Evolutionary conservation across 441 rosid species (phyloP), one percentile per base, ranked within the genome.

Genomic region (Croton setiger): DNA sequence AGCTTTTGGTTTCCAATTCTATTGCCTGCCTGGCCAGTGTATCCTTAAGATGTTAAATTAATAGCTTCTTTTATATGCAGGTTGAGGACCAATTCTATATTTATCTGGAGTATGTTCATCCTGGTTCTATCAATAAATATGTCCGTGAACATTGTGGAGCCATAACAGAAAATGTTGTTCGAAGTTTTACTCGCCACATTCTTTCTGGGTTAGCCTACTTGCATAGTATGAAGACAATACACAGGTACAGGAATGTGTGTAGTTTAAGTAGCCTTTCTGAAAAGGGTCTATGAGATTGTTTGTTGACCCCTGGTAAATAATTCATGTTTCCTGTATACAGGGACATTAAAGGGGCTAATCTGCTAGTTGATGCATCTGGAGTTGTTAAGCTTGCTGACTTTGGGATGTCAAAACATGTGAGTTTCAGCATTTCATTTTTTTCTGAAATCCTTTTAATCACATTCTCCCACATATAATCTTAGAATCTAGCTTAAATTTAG

Each of bases 301-400:
- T 63, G 31, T 58, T 65, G 31, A 27, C 31, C 31, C 58, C 52
- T 71, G 43, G 27, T 51, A 59, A 64, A 17, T 9, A 65, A 7
- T 39, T 61, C 54, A 15, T 65, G 68, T 44, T 69, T 41, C 54
- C 70, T 65, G 58, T 70, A 68, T 70, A 47, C 60, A 94, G 99
- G 87, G 99, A 94, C 74, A 94, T 94, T 71, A 94, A 94, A 79
- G 99, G 99, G 44, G 99, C 96, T 70, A 90, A 92, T 85, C 84
- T 95, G 75, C 99, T 92, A 64, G 98, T 92, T 62, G 94, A 95
- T 84, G 94, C 99, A 69, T 83, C 76, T 70, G 99, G 99, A 39
- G 96, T 92, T 37, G 98, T 95, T 68, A 95, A 95, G 82, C 96
- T 95, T 61, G 97, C 97, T n/a, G 98, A 92, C 76, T 95, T 95